These are phyloP conservation scores for Fonsecaea multimorphosa DNA, from an alignment of 2,329 filamentous ascomycete genomes.

Conservation along the genomic window DNA sequence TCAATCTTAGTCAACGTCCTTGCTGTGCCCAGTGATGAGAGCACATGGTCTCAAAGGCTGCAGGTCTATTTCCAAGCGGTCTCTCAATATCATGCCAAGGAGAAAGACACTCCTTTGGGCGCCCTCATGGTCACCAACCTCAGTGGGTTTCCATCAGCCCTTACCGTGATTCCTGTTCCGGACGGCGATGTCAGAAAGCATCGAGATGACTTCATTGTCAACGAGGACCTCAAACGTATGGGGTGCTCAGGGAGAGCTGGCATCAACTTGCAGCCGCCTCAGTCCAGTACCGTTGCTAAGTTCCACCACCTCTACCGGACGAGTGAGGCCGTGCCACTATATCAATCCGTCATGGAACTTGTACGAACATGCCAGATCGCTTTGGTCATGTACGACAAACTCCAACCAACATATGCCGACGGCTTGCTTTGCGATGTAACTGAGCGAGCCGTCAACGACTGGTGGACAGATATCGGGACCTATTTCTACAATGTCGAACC, in stretches of 20 bases:
- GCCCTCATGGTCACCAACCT: slow-evolving; percentile 93
- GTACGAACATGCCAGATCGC: slow-evolving; percentile 91
- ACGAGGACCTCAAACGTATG: slow-evolving; percentile 89
- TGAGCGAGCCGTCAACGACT: slow-evolving; percentile 86
- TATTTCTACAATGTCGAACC: slow-evolving; percentile 94
- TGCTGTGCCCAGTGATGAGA: slow-evolving; percentile 79
- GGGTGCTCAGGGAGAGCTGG: slow-evolving; percentile 90
- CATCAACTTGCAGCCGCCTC: slow-evolving; percentile 78
- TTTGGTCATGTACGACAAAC: slow-evolving; percentile 82
- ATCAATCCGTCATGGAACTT: slow-evolving; percentile 81
- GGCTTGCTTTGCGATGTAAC: slow-evolving; percentile 92
- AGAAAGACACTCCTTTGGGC: slow-evolving; percentile 80
- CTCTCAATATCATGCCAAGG: slow-evolving; percentile 81
- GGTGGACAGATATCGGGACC: slow-evolving; percentile 93
- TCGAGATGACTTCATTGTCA: slow-evolving; percentile 85
- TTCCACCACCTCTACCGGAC: slow-evolving; percentile 90
- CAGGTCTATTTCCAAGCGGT: slow-evolving; percentile 85
- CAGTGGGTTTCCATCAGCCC: slow-evolving; percentile 85
- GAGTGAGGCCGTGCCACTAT: slow-evolving; percentile 79
- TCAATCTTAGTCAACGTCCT: slow-evolving; percentile 79
- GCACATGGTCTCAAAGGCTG: slow-evolving; percentile 77
- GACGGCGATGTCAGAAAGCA: slow-evolving; percentile 83
- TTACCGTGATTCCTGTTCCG: slow-evolving; percentile 90
- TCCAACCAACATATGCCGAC: slow-evolving; percentile 88
- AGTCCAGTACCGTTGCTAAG: slow-evolving; percentile 82